phyloP scores from a whole-genome alignment of 2,329 filamentous ascomycete genomes.

The Cytospora piceicola region DNA sequence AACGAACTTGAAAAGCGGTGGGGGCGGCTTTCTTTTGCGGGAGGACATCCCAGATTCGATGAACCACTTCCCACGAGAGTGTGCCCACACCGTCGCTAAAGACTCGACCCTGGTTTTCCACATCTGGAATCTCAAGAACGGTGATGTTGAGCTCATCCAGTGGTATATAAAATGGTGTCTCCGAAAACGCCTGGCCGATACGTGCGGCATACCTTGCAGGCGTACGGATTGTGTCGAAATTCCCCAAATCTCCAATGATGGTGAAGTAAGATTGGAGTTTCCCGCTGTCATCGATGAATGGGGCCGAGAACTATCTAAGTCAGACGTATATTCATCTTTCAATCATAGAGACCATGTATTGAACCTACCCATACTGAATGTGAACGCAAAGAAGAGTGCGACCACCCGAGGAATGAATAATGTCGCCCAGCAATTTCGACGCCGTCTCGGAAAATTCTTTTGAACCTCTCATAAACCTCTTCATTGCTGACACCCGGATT shows the following conservation, averaged over 20 bases:
- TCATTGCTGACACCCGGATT: slow-evolving; percentile 56
- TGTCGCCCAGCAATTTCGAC: slow-evolving; percentile 66
- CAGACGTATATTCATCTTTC: not conserved
- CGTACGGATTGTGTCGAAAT: slow-evolving; percentile 54
- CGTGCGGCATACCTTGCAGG: slow-evolving; percentile 62
- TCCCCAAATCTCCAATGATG: slow-evolving; percentile 54
- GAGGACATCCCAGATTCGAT: slow-evolving; percentile 62
- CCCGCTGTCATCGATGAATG: slow-evolving; percentile 45
- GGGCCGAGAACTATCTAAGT: slow-evolving; percentile 50
- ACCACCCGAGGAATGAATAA: slow-evolving; percentile 76
- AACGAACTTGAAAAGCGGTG: slow-evolving; percentile 75
- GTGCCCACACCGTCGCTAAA: slow-evolving; percentile 84
- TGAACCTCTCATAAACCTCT: slow-evolving; percentile 63
- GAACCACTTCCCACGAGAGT: slow-evolving; percentile 64
- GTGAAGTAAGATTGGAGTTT: slow-evolving; percentile 42
- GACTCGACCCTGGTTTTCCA: slow-evolving; percentile 55
- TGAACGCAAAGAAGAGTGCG: slow-evolving; percentile 74
- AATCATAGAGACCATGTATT: not conserved
- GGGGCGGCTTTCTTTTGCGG: slow-evolving; percentile 54
- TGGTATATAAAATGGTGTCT: slow-evolving; percentile 68
- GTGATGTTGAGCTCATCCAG: slow-evolving; percentile 46
- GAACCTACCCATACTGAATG: slow-evolving; percentile 62
- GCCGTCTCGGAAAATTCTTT: slow-evolving; percentile 58
- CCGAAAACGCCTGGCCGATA: slow-evolving; percentile 72
- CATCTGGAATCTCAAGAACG: slow-evolving; percentile 49